Evolutionary conservation across 768 basidiomycete genomes (phyloP), one percentile per base, ranked within the genome.

Genomic region (Amanita pallidorosea): DNA sequence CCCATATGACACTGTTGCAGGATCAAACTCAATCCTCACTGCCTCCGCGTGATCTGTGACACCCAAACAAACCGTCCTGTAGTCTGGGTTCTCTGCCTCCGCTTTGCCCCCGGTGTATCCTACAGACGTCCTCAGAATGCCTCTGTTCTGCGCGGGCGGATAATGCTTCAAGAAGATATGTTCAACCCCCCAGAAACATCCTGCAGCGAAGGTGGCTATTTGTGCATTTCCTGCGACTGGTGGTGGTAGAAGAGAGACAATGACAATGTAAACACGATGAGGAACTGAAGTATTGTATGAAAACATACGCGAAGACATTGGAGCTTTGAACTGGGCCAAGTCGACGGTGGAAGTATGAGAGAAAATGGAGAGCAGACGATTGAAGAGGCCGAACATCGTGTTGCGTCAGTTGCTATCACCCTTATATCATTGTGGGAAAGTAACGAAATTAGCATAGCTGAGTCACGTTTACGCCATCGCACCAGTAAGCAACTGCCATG

Each of bases 31-130:
- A 53, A 98, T 83, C 63, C 75, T 79, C 54, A 92, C 65, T 5
- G 91, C 83, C 65, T 97, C 95, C 1, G 95, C 95, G 63, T 96
- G 92, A 43, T 82, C 77, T 3, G 95, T 97, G 20, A 67, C 59
- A 1, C 93, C 94, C 2, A 71, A 63, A 64, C 94, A 94, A 22
- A 98, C 93, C 27, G 77, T 67, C 31, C 68, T 65, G 63, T 97
- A 97, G 47, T 67, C 70, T 0, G 89, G 90, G 49, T 77, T 73
- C 46, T 59, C 65, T 17, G 70, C 71, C 11, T 71, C 67, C 0
- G 69, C 65, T 54, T 77, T 75, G 15, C 87, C 88, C 3, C 88
- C 88, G 0, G 83, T 90, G 65, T 86, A 91, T 25, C 89, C 89
- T 4, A 92, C 89, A 13, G 75, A 61, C 1, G 84, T 86, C 59